These are phyloP conservation scores for Sporothrix brunneoviolacea DNA, from an alignment of 2,329 filamentous ascomycete species.

Conservation along the genomic window DNA sequence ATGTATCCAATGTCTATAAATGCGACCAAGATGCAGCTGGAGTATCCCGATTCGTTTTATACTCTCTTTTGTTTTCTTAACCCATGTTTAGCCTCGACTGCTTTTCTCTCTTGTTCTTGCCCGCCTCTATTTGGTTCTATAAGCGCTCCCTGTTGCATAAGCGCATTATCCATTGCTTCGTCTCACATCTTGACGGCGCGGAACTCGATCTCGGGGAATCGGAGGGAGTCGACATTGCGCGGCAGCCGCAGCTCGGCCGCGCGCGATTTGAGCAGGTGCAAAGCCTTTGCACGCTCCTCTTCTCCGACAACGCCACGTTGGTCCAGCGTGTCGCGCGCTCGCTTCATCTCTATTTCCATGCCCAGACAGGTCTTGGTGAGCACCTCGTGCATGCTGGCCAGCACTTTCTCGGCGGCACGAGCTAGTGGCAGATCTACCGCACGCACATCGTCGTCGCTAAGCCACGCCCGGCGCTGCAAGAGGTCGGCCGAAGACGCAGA, in stretches of 20 bases:
- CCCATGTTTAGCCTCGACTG: not conserved
- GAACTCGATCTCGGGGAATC: conserved; percentile 59
- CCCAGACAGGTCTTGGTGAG: conserved; percentile 61
- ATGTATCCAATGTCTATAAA: conserved; percentile 5
- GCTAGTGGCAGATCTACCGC: conserved; percentile 73
- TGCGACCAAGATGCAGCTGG: not conserved
- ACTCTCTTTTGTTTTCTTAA: not conserved
- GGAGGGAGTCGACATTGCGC: conserved; percentile 62
- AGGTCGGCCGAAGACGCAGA: conserved; percentile 37
- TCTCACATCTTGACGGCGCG: conserved; percentile 45
- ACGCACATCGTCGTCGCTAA: conserved; percentile 64
- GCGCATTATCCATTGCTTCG: too few relatives aligned
- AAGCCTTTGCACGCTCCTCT: conserved; percentile 46
- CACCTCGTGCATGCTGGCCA: conserved; percentile 88
- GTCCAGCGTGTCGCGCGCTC: conserved; percentile 29
- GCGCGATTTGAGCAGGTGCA: conserved; percentile 66
- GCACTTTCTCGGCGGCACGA: conserved; percentile 73
- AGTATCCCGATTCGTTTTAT: not conserved
- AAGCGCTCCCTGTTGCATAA: too few relatives aligned
- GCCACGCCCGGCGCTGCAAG: conserved; percentile 56
- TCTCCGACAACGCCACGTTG: conserved; percentile 18
- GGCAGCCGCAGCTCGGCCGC: conserved; percentile 85
- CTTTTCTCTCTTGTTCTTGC: not conserved
- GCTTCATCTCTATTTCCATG: conserved; percentile 47
- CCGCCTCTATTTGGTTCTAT: too few relatives aligned